Evolutionary conservation across 2,329 filamentous ascomycete genomes (phyloP).

Genomic region (Aspergillus sojae): DNA sequence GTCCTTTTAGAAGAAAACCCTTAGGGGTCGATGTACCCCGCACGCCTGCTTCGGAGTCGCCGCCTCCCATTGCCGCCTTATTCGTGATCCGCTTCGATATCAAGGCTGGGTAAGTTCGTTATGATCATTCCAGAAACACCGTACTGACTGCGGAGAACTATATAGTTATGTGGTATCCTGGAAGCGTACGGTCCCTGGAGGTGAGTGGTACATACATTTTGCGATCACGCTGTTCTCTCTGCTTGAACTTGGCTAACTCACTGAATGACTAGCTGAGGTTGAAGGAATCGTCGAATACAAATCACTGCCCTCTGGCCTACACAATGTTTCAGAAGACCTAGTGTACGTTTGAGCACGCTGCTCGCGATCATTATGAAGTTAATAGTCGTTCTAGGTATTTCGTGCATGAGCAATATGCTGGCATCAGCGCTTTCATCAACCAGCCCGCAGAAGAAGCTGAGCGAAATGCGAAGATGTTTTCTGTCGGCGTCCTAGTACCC

Average conservation of each 20-base stretch:
- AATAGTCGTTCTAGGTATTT: slow-evolving; percentile 72
- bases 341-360: slow-evolving; percentile 46
- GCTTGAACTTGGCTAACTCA: slow-evolving; percentile 22
- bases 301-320: slow-evolving; percentile 87
- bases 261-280: slow-evolving; percentile 55
- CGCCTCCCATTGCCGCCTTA: slow-evolving; percentile 68
- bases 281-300: slow-evolving; percentile 95
- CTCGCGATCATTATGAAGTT: slow-evolving; percentile 12
- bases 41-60: slow-evolving; percentile 36
- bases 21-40: slow-evolving; percentile 39
- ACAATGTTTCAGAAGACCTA: slow-evolving; percentile 84
- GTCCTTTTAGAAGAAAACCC: slow-evolving; percentile 33
- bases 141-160: slow-evolving; percentile 1
- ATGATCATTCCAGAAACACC: background rate
- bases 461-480: slow-evolving; percentile 88
- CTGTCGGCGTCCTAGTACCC: slow-evolving; percentile 85
- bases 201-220: slow-evolving; percentile 48
- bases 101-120: slow-evolving; percentile 73
- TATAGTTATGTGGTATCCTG: slow-evolving; percentile 78
- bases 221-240: slow-evolving; percentile 1
- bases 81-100: slow-evolving; percentile 92
- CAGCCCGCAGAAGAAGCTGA: slow-evolving; percentile 74
- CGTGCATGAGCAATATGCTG: slow-evolving; percentile 79
- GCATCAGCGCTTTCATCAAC: slow-evolving; percentile 90
- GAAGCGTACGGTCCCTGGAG: slow-evolving; percentile 71